Conservation (phyloP, 306 rosid genomes). For the Sicyos edulis region DNA sequence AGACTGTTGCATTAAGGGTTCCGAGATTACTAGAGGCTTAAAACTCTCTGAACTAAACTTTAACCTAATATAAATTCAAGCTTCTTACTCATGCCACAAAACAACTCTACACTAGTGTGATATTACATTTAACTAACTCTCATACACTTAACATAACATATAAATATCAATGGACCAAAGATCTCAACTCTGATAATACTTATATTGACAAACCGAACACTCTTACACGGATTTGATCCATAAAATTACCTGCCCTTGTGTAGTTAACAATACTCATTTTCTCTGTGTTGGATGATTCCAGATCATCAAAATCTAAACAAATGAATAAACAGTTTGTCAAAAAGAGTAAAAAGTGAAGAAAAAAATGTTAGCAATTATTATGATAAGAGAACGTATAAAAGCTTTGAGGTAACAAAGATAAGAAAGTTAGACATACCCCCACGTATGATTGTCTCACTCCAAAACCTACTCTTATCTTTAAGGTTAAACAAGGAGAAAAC, state of each 20-base stretch:
- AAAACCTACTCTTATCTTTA: slow-evolving; percentile 72
- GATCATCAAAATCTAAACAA: slow-evolving; percentile 63
- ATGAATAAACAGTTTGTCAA: slow-evolving; percentile 10
- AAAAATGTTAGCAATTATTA: neutral
- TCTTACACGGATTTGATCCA: slow-evolving; percentile 1
- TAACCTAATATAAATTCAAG: neutral
- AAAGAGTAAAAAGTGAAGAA: neutral
- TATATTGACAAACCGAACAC: neutral
- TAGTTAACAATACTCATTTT: slow-evolving; percentile 48
- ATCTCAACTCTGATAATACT: neutral
- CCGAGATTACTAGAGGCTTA: neutral
- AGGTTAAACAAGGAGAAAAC: slow-evolving; percentile 87
- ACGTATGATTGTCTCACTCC: slow-evolving; percentile 82
- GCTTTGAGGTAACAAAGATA: neutral
- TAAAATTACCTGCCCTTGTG: slow-evolving; percentile 71
- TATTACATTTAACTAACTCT: neutral
- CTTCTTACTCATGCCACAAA: neutral
- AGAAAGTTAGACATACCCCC: slow-evolving; percentile 41
- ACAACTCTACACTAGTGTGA: neutral
- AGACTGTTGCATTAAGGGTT: neutral
- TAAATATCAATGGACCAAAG: neutral
- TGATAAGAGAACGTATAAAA: slow-evolving; percentile 9
- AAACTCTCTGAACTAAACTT: neutral
- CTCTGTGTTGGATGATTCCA: slow-evolving; percentile 46
- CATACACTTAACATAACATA: neutral